These are phyloP conservation scores for Coelastrella sp. DNA, from an alignment of 139 green algal genomes.

Conservation along the genomic window DNA sequence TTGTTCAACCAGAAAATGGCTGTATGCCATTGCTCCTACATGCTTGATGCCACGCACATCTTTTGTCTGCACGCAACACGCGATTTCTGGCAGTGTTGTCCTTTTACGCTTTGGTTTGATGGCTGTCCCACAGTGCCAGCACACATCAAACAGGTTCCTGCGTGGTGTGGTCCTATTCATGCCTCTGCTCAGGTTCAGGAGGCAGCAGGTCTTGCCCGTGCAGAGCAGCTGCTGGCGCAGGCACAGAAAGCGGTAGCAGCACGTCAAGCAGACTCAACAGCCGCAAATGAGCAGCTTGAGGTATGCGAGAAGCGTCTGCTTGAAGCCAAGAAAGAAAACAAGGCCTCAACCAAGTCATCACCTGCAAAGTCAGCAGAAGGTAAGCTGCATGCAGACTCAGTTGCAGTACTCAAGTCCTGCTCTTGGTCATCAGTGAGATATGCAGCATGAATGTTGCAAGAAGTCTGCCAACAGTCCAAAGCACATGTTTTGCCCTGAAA, in stretches of 20 bases:
- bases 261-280: neutral
- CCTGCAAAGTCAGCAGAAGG: neutral
- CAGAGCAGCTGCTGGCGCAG: constrained; percentile 28
- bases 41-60: no score
- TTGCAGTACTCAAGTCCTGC: no score
- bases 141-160: no score
- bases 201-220: constrained; percentile 19
- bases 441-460: neutral
- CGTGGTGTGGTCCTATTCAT: neutral
- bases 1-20: no score
- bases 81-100: no score
- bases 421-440: no score
- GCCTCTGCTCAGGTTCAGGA: neutral
- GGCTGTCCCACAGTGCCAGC: no score
- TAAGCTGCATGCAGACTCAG: constrained; percentile 5
- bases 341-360: neutral
- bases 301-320: constrained; percentile 1
- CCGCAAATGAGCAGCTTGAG: constrained; percentile 8
- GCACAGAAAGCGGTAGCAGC: constrained; percentile 19
- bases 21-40: no score
- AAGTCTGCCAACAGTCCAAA: no score
- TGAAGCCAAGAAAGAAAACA: constrained; percentile 5
- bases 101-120: no score
- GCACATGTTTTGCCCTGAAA: no score
- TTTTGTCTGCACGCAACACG: no score